A percentile compares a stretch with the other conserved stretches of the same genome.
Conservation (phyloP, 2,329 filamentous ascomycete genomes). For the Paradendryphiella salina region DNA sequence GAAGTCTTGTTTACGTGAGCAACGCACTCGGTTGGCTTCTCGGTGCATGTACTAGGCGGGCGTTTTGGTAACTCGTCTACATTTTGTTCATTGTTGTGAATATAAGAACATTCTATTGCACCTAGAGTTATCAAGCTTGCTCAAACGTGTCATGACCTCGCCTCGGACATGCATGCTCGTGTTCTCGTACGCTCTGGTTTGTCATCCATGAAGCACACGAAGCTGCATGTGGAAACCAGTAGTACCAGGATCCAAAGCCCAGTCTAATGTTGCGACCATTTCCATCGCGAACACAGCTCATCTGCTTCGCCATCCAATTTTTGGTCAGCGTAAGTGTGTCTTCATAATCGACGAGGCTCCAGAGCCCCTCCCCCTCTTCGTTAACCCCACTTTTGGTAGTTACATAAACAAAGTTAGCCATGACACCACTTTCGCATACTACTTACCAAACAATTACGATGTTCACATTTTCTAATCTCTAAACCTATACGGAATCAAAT, state of each 20-base stretch:
- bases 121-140: neutral
- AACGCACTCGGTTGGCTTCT: neutral
- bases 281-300: neutral
- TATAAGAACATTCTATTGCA: neutral
- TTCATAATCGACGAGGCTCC: neutral
- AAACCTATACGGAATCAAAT: too few relatives aligned
- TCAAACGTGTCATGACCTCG: neutral
- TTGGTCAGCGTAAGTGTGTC: neutral
- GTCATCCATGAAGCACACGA: neutral
- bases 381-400: slow-evolving; percentile 11
- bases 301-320: neutral
- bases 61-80: neutral
- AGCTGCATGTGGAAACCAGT: neutral
- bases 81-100: neutral
- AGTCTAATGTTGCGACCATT: neutral
- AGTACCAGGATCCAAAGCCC: neutral
- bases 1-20: neutral
- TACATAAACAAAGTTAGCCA: neutral
- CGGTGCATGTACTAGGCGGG: neutral
- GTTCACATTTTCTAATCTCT: too few relatives aligned
- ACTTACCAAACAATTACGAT: neutral
- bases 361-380: neutral
- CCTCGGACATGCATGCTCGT: neutral
- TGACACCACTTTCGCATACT: neutral
- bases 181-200: slow-evolving; percentile 1